Evolutionary conservation across 169 alveolate genomes (phyloP).

Genomic region (Eimeria tenella): DNA sequence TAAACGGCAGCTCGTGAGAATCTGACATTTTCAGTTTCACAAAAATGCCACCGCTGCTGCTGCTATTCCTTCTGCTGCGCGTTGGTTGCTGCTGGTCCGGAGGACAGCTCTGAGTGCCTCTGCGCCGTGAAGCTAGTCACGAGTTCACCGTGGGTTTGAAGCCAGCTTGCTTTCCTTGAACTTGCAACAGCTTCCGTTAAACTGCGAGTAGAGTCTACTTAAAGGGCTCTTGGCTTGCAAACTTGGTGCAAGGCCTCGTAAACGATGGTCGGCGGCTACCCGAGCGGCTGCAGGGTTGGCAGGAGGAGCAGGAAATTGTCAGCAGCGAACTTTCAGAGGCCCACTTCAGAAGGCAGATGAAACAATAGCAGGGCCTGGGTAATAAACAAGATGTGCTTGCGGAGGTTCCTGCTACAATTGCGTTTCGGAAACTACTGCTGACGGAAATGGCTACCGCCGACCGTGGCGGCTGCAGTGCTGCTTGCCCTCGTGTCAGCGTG

Average conservation of each 20-base stretch:
- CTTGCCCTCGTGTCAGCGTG: background rate
- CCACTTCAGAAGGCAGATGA: background rate
- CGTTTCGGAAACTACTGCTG: background rate
- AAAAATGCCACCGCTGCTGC: constrained; percentile 25
- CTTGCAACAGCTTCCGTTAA: too few relatives aligned
- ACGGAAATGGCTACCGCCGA: too few relatives aligned
- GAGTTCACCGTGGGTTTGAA: too few relatives aligned
- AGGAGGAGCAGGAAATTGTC: too few relatives aligned
- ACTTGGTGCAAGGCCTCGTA: too few relatives aligned
- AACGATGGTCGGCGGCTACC: too few relatives aligned
- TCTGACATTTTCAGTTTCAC: background rate
- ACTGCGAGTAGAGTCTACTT: too few relatives aligned
- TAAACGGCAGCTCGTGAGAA: background rate
- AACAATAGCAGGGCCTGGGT: background rate
- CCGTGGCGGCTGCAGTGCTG: constrained; percentile 15
- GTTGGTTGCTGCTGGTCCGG: background rate
- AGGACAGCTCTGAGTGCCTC: too few relatives aligned
- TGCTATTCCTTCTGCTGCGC: constrained; percentile 12
- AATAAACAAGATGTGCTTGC: background rate
- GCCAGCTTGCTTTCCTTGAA: too few relatives aligned
- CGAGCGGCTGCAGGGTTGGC: too few relatives aligned
- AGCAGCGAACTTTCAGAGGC: background rate
- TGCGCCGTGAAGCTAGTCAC: too few relatives aligned
- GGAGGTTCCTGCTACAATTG: background rate
- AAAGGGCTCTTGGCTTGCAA: too few relatives aligned